phyloP scores from a whole-genome alignment of 768 basidiomycete genomes.

The Leccinum longicurvipes region DNA sequence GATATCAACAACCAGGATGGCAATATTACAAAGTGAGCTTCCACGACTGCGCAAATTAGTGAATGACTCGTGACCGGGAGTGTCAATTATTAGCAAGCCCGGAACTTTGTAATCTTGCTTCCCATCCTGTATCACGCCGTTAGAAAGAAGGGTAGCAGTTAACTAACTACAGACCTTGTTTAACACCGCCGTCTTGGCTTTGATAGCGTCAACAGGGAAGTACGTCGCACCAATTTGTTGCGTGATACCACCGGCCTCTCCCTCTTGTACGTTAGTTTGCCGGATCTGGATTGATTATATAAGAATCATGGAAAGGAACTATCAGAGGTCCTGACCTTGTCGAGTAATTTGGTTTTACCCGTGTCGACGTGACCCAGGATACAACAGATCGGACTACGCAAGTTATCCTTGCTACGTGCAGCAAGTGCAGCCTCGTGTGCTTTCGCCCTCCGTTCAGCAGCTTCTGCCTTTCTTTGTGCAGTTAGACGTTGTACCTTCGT shows the following conservation, averaged over 20 bases:
- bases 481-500: slow-evolving; percentile 64
- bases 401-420: slow-evolving; percentile 80
- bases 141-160: slow-evolving; percentile 1
- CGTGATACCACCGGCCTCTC: slow-evolving; percentile 99
- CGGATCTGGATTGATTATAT: slow-evolving; percentile 64
- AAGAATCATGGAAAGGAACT: slow-evolving; percentile 1
- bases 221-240: slow-evolving; percentile 99
- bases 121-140: slow-evolving; percentile 51
- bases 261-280: slow-evolving; percentile 99
- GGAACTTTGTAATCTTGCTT: slow-evolving; percentile 93
- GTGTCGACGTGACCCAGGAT: slow-evolving; percentile 99
- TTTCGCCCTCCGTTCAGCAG: slow-evolving; percentile 75
- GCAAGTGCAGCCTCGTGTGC: slow-evolving; percentile 84
- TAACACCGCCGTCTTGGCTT: slow-evolving; percentile 89
- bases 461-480: slow-evolving; percentile 75
- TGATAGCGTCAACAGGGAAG: slow-evolving; percentile 95
- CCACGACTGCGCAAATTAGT: slow-evolving; percentile 94
- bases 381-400: slow-evolving; percentile 97
- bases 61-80: slow-evolving; percentile 99
- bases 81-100: slow-evolving; percentile 94
- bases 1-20: slow-evolving; percentile 98
- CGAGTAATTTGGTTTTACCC: slow-evolving; percentile 95
- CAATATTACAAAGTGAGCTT: slow-evolving; percentile 97
- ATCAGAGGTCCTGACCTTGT: slow-evolving; percentile 62
- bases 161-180: slow-evolving; percentile 57